Conservation (phyloP, 495 filamentous ascomycete genomes). For the Hypoxylon trugodes region DNA sequence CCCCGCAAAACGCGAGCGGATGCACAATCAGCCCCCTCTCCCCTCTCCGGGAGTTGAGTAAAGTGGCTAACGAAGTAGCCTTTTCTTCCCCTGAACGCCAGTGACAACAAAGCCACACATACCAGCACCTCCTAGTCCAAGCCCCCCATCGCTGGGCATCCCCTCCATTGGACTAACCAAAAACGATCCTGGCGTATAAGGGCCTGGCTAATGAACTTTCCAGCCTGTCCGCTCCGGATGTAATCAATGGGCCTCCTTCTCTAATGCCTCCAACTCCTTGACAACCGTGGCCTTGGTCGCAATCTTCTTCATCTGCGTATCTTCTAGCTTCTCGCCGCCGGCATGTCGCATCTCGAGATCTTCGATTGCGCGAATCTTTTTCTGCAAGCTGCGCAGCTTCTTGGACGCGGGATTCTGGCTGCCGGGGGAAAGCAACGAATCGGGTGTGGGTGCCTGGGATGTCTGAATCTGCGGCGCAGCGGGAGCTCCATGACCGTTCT, state of each 20-base stretch:
- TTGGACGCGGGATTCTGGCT: constrained; percentile 72
- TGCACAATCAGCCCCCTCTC: neutral
- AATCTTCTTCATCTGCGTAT: constrained; percentile 99
- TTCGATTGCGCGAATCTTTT: constrained; percentile 97
- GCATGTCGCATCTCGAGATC: constrained; percentile 96
- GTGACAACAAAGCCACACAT: constrained; percentile 7
- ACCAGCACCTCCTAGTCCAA: constrained; percentile 18
- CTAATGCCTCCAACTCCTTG: constrained; percentile 73
- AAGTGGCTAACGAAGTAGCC: neutral
- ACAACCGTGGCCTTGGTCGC: constrained; percentile 82
- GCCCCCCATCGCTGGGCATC: constrained; percentile 14
- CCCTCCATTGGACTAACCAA: constrained; percentile 30
- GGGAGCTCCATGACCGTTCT: constrained; percentile 49
- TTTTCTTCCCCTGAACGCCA: constrained; percentile 31
- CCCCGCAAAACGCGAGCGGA: neutral
- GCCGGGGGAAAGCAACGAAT: constrained; percentile 52
- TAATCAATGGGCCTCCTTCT: constrained; percentile 44
- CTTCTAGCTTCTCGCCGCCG: constrained; percentile 93
- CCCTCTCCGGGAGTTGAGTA: constrained; percentile 3
- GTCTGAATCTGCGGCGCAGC: constrained; percentile 36
- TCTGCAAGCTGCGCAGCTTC: constrained; percentile 88
- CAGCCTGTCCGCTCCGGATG: neutral
- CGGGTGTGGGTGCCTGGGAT: constrained; percentile 43
- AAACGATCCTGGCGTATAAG: constrained; percentile 19
- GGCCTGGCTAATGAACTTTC: neutral